Evolutionary conservation across 345 rosid genomes (phyloP).

Genomic region (Linum lewisii): DNA sequence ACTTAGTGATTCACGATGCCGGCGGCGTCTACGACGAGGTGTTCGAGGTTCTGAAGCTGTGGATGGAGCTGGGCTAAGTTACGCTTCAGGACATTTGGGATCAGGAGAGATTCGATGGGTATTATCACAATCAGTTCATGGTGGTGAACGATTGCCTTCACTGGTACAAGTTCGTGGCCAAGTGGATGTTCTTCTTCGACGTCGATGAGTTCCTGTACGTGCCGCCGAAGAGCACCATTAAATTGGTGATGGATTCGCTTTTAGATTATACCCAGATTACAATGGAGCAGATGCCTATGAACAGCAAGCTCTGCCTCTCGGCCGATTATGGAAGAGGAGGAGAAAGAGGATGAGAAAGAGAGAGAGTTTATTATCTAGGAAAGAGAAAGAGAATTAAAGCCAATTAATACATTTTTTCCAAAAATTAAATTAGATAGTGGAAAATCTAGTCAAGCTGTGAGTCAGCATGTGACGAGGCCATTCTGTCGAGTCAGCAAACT

Average conservation of each 20-base stretch:
- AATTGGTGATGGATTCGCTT: constrained; percentile 54
- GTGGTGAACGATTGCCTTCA: constrained; percentile 88
- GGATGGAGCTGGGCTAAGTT: constrained; percentile 85
- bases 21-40: constrained; percentile 76
- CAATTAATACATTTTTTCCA: no score
- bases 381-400: no score
- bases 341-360: no score
- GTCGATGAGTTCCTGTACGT: constrained; percentile 69
- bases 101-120: constrained; percentile 88
- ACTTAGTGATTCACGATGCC: constrained; percentile 81
- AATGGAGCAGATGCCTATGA: no score
- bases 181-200: constrained; percentile 92
- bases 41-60: constrained; percentile 60
- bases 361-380: no score
- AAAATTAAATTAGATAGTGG: no score
- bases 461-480: no score
- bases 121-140: constrained; percentile 90
- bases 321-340: constrained; percentile 51
- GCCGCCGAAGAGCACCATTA: constrained; percentile 42
- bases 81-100: constrained; percentile 68
- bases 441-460: no score
- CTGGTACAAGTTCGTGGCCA: constrained; percentile 56
- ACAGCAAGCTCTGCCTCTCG: no score
- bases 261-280: constrained; percentile 55
- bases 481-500: no score